phyloP scores from a whole-genome alignment of 2,329 filamentous ascomycete genomes.

The Calonectria hongkongensis region DNA sequence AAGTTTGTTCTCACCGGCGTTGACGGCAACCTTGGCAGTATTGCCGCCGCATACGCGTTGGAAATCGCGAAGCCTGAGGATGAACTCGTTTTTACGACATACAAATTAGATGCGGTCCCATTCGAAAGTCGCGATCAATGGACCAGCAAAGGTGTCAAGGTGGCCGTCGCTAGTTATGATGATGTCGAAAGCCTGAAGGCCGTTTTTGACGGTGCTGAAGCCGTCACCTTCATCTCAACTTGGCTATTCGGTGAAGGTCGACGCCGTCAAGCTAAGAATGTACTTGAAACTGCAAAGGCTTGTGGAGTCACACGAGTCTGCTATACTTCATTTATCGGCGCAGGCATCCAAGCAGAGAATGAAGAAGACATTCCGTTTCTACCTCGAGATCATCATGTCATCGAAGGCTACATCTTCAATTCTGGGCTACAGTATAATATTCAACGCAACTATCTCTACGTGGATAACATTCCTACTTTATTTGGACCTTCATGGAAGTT shows the following conservation, averaged over 20 bases:
- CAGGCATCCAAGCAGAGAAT: slow-evolving; percentile 50
- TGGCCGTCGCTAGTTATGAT: slow-evolving; percentile 48
- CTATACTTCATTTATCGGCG: slow-evolving; percentile 52
- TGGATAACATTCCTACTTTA: slow-evolving; percentile 49
- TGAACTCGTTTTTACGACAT: slow-evolving; percentile 51
- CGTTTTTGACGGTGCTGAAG: slow-evolving; percentile 52
- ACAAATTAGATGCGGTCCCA: slow-evolving; percentile 49
- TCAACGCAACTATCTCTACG: slow-evolving; percentile 52
- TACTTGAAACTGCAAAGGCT: slow-evolving; percentile 49
- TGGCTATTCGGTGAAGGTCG: slow-evolving; percentile 52
- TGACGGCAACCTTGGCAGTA: slow-evolving; percentile 51
- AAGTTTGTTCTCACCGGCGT: slow-evolving; percentile 53
- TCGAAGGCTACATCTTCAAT: slow-evolving; percentile 49
- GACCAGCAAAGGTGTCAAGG: slow-evolving; percentile 48
- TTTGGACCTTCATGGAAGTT: slow-evolving; percentile 51
- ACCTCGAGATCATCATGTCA: slow-evolving; percentile 51
- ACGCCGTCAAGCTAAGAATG: slow-evolving; percentile 47
- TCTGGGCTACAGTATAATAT: slow-evolving; percentile 50
- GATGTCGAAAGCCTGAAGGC: slow-evolving; percentile 49
- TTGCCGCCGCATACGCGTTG: slow-evolving; percentile 49
- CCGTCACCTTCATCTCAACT: slow-evolving; percentile 51
- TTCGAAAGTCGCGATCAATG: slow-evolving; percentile 41
- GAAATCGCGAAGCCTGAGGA: slow-evolving; percentile 50
- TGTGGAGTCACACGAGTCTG: slow-evolving; percentile 51
- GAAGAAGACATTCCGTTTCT: slow-evolving; percentile 54